These are phyloP conservation scores for Lentinus brumalis DNA, from an alignment of 768 basidiomycete genomes.

Conservation along the genomic window DNA sequence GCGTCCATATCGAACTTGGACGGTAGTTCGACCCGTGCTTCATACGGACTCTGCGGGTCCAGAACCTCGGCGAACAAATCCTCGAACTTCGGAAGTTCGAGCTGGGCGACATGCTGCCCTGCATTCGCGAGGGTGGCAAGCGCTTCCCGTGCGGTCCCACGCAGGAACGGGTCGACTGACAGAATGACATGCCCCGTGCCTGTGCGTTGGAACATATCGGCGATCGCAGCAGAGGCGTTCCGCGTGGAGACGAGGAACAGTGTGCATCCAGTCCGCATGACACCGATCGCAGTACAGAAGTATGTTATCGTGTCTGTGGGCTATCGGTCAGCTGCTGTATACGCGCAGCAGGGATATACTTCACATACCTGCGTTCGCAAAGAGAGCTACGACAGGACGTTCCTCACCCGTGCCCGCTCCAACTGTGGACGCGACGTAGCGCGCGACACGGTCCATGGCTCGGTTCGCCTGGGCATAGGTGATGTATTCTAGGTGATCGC, in stretches of 20 bases:
- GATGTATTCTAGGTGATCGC: conserved; percentile 15
- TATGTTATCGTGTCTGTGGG: conserved; percentile 30
- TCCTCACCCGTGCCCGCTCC: background rate
- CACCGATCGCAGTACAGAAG: conserved; percentile 18
- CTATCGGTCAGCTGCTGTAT: background rate
- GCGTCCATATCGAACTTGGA: background rate
- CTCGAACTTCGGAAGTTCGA: conserved; percentile 7
- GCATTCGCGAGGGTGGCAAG: background rate
- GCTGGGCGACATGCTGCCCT: background rate
- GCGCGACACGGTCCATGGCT: conserved; percentile 33
- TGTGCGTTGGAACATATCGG: conserved; percentile 29
- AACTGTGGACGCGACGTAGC: conserved; percentile 1
- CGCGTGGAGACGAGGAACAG: conserved; percentile 39
- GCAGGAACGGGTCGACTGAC: conserved; percentile 5
- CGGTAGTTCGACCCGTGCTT: background rate
- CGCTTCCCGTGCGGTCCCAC: background rate
- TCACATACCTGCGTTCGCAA: conserved; percentile 19
- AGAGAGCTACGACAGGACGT: conserved; percentile 30
- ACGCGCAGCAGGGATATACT: background rate
- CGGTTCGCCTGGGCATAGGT: conserved; percentile 28
- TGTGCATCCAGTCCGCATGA: conserved; percentile 22
- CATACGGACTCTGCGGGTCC: background rate
- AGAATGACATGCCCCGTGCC: conserved; percentile 8
- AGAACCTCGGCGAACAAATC: conserved; percentile 1
- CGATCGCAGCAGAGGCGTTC: conserved; percentile 33